phyloP scores from a whole-genome alignment of 2,329 filamentous ascomycete genomes.

The Penicillium sp. region DNA sequence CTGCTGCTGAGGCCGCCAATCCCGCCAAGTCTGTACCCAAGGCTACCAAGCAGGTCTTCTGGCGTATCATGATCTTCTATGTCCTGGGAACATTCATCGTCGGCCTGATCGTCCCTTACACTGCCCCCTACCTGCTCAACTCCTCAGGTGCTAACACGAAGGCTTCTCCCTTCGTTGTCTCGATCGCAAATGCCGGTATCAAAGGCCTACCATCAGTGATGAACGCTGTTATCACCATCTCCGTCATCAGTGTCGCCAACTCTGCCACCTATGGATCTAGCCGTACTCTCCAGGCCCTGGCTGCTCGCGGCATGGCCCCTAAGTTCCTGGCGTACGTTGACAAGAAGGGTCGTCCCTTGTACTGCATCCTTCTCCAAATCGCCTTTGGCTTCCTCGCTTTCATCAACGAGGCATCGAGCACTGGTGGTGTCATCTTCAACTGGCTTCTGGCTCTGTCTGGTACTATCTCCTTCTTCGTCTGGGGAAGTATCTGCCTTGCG shows the following conservation, averaged over 20 bases:
- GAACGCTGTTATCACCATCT: constrained; percentile 69
- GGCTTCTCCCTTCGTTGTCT: constrained; percentile 71
- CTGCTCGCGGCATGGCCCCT: constrained; percentile 53
- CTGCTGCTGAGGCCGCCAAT: constrained; percentile 59
- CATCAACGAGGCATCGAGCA: constrained; percentile 45
- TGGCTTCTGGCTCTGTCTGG: constrained; percentile 71
- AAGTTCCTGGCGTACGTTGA: constrained; percentile 54
- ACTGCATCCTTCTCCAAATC: constrained; percentile 49
- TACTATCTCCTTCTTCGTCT: constrained; percentile 68
- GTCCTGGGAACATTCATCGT: constrained; percentile 54
- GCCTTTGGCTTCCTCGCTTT: constrained; percentile 51
- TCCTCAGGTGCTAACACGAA: constrained; percentile 49
- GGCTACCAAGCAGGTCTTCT: constrained; percentile 59
- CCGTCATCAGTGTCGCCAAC: constrained; percentile 65
- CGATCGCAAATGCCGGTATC: constrained; percentile 66
- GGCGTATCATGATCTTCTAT: constrained; percentile 59
- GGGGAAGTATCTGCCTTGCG: constrained; percentile 68
- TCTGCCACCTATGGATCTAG: constrained; percentile 64
- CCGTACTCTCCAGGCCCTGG: constrained; percentile 62
- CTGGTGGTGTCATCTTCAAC: constrained; percentile 62
- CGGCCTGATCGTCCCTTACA: constrained; percentile 52
- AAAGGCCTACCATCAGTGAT: constrained; percentile 67
- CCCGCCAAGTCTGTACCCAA: constrained; percentile 57
- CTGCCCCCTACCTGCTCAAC: constrained; percentile 49
- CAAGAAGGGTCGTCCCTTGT: constrained; percentile 52